These are phyloP conservation scores for Ustilago trichophora DNA, from an alignment of 1,284 basidiomycete genomes.

Conservation along the genomic window DNA sequence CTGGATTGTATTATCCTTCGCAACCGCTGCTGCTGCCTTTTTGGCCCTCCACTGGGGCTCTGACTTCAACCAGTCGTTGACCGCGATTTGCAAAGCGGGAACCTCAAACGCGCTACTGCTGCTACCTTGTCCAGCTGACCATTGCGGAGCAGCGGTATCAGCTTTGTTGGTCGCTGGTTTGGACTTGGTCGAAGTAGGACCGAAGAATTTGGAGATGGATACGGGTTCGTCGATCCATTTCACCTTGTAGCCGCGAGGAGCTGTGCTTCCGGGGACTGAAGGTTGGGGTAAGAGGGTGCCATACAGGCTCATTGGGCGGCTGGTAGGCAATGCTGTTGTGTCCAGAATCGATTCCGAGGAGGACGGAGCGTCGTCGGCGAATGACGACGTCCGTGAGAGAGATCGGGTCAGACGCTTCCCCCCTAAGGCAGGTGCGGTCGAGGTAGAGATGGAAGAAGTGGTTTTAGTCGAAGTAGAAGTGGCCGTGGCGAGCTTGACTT, in stretches of 20 bases:
- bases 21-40: neutral
- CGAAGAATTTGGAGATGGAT: constrained; percentile 49
- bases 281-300: constrained; percentile 28
- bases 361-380: no score
- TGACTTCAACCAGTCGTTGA: constrained; percentile 28
- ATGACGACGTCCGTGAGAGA: constrained; percentile 18
- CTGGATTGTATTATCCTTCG: constrained; percentile 12
- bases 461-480: neutral
- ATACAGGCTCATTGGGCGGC: constrained; percentile 15
- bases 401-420: constrained; percentile 19
- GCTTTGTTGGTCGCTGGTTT: no score
- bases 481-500: constrained; percentile 14
- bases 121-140: no score
- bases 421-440: neutral
- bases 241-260: constrained; percentile 34
- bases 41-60: constrained; percentile 15
- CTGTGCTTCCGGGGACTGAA: constrained; percentile 4
- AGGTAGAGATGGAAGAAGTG: no score
- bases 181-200: constrained; percentile 6
- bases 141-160: no score
- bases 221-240: constrained; percentile 55
- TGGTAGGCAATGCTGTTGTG: no score
- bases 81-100: constrained; percentile 7
- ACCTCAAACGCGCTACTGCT: no score
- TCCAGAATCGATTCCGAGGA: no score